Evolutionary conservation across 2,329 filamentous ascomycete genomes (phyloP).

Genomic region (Lachnellula subtilissima): DNA sequence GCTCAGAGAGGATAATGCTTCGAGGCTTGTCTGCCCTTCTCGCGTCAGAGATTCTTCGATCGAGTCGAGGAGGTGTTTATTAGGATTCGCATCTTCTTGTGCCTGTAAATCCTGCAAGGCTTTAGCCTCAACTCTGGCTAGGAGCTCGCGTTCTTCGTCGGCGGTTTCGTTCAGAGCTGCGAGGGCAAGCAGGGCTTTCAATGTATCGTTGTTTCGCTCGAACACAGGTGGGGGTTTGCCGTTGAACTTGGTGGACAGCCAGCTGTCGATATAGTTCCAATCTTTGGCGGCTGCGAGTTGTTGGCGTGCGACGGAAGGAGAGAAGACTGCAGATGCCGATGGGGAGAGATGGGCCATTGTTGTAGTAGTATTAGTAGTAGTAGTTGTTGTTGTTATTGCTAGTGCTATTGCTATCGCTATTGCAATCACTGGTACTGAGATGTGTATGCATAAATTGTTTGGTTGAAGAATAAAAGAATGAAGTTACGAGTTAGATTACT

Average conservation of each 20-base stretch:
- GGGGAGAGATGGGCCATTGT: slow-evolving; percentile 34
- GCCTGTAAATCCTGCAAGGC: slow-evolving; percentile 52
- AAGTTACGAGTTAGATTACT: too few relatives aligned
- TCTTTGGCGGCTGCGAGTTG: slow-evolving; percentile 81
- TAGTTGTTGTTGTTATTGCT: background rate
- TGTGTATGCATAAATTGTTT: too few relatives aligned
- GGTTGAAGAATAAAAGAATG: too few relatives aligned
- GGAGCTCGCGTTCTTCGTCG: slow-evolving; percentile 61
- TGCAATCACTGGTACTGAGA: too few relatives aligned
- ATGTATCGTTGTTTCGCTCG: slow-evolving; percentile 81
- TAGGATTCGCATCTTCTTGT: slow-evolving; percentile 31
- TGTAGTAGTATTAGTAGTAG: background rate
- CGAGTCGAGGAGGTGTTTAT: slow-evolving; percentile 44
- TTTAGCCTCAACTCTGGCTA: slow-evolving; percentile 54
- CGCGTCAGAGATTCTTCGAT: slow-evolving; percentile 50
- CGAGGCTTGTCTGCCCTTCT: slow-evolving; percentile 52
- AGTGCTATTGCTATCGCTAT: too few relatives aligned
- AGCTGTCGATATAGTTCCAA: slow-evolving; percentile 82
- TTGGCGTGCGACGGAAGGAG: slow-evolving; percentile 63
- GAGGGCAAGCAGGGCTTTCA: slow-evolving; percentile 68
- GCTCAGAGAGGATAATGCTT: slow-evolving; percentile 52
- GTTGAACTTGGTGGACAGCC: slow-evolving; percentile 69
- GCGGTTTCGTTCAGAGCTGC: slow-evolving; percentile 72
- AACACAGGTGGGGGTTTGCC: slow-evolving; percentile 63
- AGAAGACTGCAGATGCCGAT: slow-evolving; percentile 50